Conservation (phyloP, 2,329 filamentous ascomycete genomes). For the Penicillium sp. region DNA sequence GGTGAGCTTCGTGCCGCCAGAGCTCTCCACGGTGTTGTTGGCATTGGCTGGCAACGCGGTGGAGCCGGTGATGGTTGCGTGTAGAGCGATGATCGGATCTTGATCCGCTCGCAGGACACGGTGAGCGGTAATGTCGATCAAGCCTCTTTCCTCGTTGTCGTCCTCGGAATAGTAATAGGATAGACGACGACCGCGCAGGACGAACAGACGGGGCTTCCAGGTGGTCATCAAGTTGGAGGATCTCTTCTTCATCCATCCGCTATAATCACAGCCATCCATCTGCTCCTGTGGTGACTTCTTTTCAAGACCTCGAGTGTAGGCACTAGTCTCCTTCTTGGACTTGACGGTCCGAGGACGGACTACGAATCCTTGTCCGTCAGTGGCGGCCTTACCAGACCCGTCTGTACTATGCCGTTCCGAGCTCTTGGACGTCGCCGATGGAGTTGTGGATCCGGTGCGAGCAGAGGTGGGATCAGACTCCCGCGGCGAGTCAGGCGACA, state of each 20-base stretch:
- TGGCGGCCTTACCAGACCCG: conserved; percentile 48
- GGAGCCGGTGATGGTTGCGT: conserved; percentile 89
- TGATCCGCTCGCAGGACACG: conserved; percentile 93
- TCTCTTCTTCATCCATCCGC: conserved; percentile 99
- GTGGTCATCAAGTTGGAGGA: conserved; percentile 94
- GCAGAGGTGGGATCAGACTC: conserved; percentile 63
- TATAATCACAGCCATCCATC: conserved; percentile 84
- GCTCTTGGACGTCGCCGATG: conserved; percentile 63
- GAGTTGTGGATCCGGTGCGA: conserved; percentile 71
- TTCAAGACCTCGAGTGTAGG: conserved; percentile 81
- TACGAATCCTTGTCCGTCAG: conserved; percentile 48
- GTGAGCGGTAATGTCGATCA: conserved; percentile 97
- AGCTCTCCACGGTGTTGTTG: conserved; percentile 30
- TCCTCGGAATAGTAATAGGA: conserved; percentile 96
- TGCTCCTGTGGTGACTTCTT: conserved; percentile 80
- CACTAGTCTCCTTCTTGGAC: conserved; percentile 91
- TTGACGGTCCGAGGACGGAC: conserved; percentile 58
- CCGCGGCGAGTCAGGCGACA: conserved; percentile 46
- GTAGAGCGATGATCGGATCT: conserved; percentile 83
- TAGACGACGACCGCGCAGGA: conserved; percentile 83
- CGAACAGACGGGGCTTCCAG: conserved; percentile 96
- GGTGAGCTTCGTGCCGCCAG: conserved; percentile 32
- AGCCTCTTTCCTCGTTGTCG: conserved; percentile 86
- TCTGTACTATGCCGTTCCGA: conserved; percentile 77
- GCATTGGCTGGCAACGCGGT: conserved; percentile 57